These are phyloP conservation scores for Castanea sativa DNA, from an alignment of 306 rosid genomes.

Conservation along the genomic window DNA sequence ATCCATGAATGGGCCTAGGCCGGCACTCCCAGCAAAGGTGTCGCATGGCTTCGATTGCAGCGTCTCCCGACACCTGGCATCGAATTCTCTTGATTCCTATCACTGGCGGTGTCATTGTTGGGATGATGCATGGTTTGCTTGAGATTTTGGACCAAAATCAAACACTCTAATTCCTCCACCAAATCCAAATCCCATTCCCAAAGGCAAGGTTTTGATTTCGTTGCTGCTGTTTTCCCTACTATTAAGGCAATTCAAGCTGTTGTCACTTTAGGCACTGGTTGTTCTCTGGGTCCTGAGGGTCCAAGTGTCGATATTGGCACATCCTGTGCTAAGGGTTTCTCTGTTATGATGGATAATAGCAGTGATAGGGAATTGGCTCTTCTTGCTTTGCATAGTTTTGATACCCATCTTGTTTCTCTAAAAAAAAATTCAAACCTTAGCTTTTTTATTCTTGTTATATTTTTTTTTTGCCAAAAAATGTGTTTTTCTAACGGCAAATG, in stretches of 20 bases:
- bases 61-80: conserved; percentile 90
- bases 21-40: conserved; percentile 95
- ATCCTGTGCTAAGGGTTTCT: conserved; percentile 95
- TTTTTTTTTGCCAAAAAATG: no score
- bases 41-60: conserved; percentile 96
- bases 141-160: conserved; percentile 86
- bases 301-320: conserved; percentile 98
- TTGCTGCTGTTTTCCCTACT: conserved; percentile 76
- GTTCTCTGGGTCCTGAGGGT: conserved; percentile 99
- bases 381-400: conserved; percentile 39
- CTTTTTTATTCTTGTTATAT: no score
- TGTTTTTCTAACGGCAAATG: no score
- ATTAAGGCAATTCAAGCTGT: conserved; percentile 96
- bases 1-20: conserved; percentile 99
- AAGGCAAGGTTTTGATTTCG: conserved; percentile 77
- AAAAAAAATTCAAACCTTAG: no score
- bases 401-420: no score
- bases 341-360: conserved; percentile 89
- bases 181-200: conserved; percentile 35
- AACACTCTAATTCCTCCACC: conserved; percentile 50
- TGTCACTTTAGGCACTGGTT: conserved; percentile 87
- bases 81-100: conserved; percentile 88
- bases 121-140: conserved; percentile 96
- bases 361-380: conserved; percentile 90
- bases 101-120: conserved; percentile 89